phyloP scores from a whole-genome alignment of 2,329 filamentous ascomycete species.

The Alternaria ventricosa region DNA sequence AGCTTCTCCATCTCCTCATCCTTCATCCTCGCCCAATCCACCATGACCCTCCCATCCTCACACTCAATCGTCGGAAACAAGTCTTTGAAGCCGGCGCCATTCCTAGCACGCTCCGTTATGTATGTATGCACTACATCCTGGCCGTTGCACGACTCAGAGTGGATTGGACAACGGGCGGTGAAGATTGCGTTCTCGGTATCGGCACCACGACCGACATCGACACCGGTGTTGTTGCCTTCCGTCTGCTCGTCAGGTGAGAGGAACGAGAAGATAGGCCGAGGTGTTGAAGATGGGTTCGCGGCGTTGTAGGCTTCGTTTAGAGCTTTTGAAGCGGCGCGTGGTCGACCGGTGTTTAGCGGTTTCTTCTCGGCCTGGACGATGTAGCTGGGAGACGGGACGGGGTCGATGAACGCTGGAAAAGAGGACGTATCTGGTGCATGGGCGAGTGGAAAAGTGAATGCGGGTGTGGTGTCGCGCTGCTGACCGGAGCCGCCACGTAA shows the following conservation, averaged over 20 bases:
- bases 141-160: constrained; percentile 30
- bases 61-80: constrained; percentile 20
- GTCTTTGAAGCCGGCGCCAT: constrained; percentile 21
- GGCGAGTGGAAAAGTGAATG: neutral
- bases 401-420: neutral
- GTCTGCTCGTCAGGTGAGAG: neutral
- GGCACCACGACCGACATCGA: neutral
- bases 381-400: neutral
- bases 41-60: constrained; percentile 21
- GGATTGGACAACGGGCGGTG: constrained; percentile 20
- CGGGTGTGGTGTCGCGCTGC: neutral
- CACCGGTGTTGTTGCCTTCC: neutral
- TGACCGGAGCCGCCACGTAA: neutral
- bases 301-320: constrained; percentile 29
- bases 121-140: constrained; percentile 11
- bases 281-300: constrained; percentile 2
- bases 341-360: constrained; percentile 9
- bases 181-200: neutral
- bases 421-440: neutral
- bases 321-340: constrained; percentile 19
- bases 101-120: constrained; percentile 12
- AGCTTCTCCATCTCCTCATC: constrained; percentile 23
- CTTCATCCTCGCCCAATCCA: constrained; percentile 33
- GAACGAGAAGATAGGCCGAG: neutral
- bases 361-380: neutral